phyloP scores from a whole-genome alignment of 148 eudicot genomes.

The Euryodendron excelsum region DNA sequence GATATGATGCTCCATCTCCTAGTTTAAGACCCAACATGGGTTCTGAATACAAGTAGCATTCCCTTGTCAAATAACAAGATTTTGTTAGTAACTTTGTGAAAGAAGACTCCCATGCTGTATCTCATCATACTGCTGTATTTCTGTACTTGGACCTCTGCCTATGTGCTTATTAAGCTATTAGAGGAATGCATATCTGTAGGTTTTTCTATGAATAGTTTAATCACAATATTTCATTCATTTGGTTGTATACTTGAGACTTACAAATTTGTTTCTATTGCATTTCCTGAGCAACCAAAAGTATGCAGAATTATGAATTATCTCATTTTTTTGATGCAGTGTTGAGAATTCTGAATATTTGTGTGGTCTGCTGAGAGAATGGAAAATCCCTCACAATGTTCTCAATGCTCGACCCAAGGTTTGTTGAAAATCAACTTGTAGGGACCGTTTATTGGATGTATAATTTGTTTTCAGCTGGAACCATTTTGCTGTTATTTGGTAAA shows the following conservation, averaged over 20 bases:
- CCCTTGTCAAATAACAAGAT: background rate
- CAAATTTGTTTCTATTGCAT: background rate
- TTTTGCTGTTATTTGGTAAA: background rate
- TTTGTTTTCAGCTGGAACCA: background rate
- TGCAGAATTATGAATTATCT: conserved; percentile 4
- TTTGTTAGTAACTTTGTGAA: background rate
- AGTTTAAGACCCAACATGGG: background rate
- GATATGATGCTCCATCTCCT: background rate
- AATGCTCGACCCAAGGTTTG: conserved; percentile 98
- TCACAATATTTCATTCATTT: background rate
- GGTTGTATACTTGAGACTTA: background rate
- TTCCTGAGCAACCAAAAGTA: background rate
- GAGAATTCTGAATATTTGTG: conserved; percentile 91
- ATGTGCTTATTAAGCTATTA: background rate
- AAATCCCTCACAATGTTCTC: conserved; percentile 93
- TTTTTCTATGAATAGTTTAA: background rate
- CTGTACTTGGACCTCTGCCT: conserved; percentile 9
- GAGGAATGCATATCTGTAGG: background rate
- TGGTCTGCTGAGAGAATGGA: conserved; percentile 56
- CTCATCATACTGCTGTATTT: background rate
- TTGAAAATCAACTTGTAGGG: conserved; percentile 11
- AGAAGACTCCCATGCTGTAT: background rate
- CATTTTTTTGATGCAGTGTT: conserved; percentile 61
- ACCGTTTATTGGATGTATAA: conserved; percentile 1
- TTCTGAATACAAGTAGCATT: background rate